Base-by-base conservation (phyloP, 2,329 filamentous ascomycete species). In the Didymella pomorum region DNA sequence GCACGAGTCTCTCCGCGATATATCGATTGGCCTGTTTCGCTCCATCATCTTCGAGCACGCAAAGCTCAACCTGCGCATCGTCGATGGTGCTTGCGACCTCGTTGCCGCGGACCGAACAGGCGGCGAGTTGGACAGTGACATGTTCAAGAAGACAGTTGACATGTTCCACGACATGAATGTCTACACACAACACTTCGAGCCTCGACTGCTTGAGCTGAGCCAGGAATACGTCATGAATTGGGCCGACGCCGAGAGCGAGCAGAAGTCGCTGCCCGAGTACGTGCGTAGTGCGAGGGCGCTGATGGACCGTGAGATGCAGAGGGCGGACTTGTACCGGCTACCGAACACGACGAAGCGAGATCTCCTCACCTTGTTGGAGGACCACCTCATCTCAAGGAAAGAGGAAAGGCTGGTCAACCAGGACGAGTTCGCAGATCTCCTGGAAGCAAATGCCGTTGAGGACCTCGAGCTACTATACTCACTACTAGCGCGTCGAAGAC, bases 121-220 rank as follows among this genome's bases (percentile, higher is more conserved):
- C 50, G 78, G 76, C 76, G 83, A 71, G 67, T 69, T 85, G 1
- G 87, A 90, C 64, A 86, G 92, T 64, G 77, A 84, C 0, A 76
- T 79, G n/a, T 85, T 98, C 51, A 87, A 85, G 63, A 87, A 91
- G 55, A 85, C 90, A 0, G 86, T 98, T 49, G 85, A 87, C 58
- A 92, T 97, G 86, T 84, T 98, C 61, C 89, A 96, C 67, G 86
- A 93, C n/a, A 84, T 97, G 44, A 87, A 88, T 52, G 86, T 94
- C 3, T 99, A 98, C 75, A 86, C 84, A 0, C 89, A 84, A 59
- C 82, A 86, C 14, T 97, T 99, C 67, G 95, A 98, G 76, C 88
- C 89, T 4, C 80, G 82, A 4, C 89, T 97, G 62, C 78, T 97
- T 52, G 78, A 82, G 9, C 76, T 84, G 6, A 95, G 94, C 0